phyloP scores from a whole-genome alignment of 2,329 filamentous ascomycete species.

The Bisporella sp. region DNA sequence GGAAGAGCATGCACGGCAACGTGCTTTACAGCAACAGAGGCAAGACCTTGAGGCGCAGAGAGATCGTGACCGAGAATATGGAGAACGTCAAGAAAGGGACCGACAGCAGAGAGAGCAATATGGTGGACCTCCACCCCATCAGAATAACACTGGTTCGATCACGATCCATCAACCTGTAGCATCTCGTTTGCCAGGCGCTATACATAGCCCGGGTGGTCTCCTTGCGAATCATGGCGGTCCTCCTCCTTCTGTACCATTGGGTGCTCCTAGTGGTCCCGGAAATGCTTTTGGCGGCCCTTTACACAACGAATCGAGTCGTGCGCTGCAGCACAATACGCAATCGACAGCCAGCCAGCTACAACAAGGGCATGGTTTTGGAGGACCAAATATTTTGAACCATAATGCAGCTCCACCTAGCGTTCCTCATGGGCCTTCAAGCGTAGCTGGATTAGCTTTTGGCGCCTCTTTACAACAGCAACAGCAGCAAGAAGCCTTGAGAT shows the following conservation, averaged over 20 bases:
- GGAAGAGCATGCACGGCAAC: constrained; percentile 46
- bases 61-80: constrained; percentile 38
- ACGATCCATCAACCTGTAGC: constrained; percentile 94
- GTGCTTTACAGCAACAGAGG: constrained; percentile 38
- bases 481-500: constrained; percentile 48
- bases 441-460: constrained; percentile 35
- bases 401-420: constrained; percentile 43
- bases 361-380: constrained; percentile 47
- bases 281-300: constrained; percentile 47
- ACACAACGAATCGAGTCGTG: constrained; percentile 44
- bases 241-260: constrained; percentile 41
- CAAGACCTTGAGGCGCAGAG: constrained; percentile 51
- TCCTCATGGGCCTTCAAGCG: constrained; percentile 43
- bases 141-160: constrained; percentile 81
- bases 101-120: constrained; percentile 56
- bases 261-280: constrained; percentile 27
- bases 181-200: constrained; percentile 68
- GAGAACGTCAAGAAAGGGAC: constrained; percentile 46
- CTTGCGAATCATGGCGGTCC: constrained; percentile 65
- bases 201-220: constrained; percentile 87
- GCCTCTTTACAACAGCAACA: constrained; percentile 22
- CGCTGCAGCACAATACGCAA: constrained; percentile 45
- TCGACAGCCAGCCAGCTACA: constrained; percentile 37
- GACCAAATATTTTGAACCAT: constrained; percentile 37
- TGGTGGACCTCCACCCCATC: constrained; percentile 63